A percentile compares a stretch with the other conserved stretches of the same genome.
Evolutionary conservation across 2,329 filamentous ascomycete genomes (phyloP).

Genomic region (Fusarium palustre): DNA sequence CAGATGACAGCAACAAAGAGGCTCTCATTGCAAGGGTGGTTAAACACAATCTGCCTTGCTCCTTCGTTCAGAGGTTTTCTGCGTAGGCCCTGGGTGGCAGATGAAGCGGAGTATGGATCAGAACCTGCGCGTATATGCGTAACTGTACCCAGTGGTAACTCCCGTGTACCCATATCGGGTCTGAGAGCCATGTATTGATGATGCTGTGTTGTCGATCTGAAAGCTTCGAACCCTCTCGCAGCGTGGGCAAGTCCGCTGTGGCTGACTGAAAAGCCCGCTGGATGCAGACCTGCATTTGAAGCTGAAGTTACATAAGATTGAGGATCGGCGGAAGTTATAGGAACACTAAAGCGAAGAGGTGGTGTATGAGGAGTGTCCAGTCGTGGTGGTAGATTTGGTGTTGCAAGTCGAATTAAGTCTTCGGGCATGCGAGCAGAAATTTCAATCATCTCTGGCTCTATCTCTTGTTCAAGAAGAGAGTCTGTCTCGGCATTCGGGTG

Average conservation of each 20-base stretch:
- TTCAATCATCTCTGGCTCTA: conserved; percentile 29
- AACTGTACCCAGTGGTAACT: conserved; percentile 33
- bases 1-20: conserved; percentile 44
- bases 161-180: conserved; percentile 34
- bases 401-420: conserved; percentile 45
- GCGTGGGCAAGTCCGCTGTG: conserved; percentile 44
- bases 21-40: conserved; percentile 43
- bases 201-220: conserved; percentile 35
- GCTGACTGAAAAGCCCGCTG: conserved; percentile 29
- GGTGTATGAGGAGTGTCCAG: conserved; percentile 44
- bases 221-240: conserved; percentile 42
- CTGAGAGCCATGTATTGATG: conserved; percentile 42
- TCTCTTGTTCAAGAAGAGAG: conserved; percentile 34
- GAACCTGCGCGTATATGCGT: conserved; percentile 41
- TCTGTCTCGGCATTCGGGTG: conserved; percentile 28
- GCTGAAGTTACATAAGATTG: conserved; percentile 1
- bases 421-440: conserved; percentile 17
- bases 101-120: conserved; percentile 26
- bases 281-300: not conserved
- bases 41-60: conserved; percentile 43
- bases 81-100: conserved; percentile 25
- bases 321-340: conserved; percentile 20
- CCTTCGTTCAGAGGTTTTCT: conserved; percentile 44
- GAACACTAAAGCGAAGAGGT: conserved; percentile 20
- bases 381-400: conserved; percentile 43